Percentiles rank a stretch among this genome's conserved stretches.
phyloP scores from a whole-genome alignment of 2,329 filamentous ascomycete species.

The Fonsecaea pedrosoi region DNA sequence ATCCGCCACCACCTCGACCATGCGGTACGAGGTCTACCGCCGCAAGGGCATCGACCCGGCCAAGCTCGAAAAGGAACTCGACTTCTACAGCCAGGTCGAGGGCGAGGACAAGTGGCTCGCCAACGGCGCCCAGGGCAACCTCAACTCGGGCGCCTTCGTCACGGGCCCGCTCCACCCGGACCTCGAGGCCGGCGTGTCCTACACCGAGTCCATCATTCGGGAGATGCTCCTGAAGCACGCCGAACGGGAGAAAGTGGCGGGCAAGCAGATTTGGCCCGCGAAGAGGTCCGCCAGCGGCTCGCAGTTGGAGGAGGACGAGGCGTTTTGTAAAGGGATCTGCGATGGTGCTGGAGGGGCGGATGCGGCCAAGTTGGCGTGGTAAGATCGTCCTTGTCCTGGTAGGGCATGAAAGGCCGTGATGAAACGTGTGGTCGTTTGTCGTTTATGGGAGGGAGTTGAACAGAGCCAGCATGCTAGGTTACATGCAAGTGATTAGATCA shows the following conservation, averaged over 20 bases:
- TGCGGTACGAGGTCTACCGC: conserved; percentile 69
- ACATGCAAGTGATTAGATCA: no score
- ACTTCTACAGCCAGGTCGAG: conserved; percentile 69
- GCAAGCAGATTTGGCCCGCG: conserved; percentile 61
- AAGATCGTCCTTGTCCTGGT: no score
- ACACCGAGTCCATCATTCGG: conserved; percentile 62
- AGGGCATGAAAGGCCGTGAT: no score
- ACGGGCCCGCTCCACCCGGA: conserved; percentile 67
- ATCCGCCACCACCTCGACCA: conserved; percentile 57
- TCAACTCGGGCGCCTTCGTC: conserved; percentile 65
- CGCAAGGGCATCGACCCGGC: conserved; percentile 65
- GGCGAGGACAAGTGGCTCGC: conserved; percentile 70
- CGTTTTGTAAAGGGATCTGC: no score
- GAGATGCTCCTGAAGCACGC: conserved; percentile 57
- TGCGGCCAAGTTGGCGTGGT: no score
- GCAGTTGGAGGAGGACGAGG: no score
- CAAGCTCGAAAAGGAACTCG: conserved; percentile 63
- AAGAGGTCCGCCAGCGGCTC: no score
- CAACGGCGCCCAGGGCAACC: conserved; percentile 63
- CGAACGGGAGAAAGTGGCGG: conserved; percentile 53
- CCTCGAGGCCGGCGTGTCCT: conserved; percentile 63
- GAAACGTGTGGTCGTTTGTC: no score
- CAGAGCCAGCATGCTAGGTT: no score
- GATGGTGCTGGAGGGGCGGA: no score
- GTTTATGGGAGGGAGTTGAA: no score